Conservation (phyloP, 2,329 filamentous ascomycete species). For the Alternaria novae-zelandiae region DNA sequence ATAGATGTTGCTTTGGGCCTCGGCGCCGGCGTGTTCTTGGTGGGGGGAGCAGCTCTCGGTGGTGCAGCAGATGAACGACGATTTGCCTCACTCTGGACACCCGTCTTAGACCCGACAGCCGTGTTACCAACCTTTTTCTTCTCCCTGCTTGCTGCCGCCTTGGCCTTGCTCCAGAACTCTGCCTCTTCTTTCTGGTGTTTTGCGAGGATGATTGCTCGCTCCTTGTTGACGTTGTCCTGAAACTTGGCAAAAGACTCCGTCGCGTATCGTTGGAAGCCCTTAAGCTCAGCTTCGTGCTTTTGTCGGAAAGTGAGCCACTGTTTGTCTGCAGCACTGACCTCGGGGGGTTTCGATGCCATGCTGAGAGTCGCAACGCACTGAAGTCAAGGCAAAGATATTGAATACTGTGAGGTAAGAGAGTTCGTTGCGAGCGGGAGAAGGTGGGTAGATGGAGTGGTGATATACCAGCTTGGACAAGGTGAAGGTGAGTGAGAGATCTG, state of each 20-base stretch:
- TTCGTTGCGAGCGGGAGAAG: neutral
- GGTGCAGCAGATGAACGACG: neutral
- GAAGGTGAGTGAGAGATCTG: neutral
- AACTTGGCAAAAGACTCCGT: neutral
- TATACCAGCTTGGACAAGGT: neutral
- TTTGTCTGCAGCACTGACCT: neutral
- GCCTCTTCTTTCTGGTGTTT: constrained; percentile 13
- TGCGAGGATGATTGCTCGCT: neutral
- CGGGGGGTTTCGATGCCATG: neutral
- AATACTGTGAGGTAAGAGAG: neutral
- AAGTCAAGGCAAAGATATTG: neutral
- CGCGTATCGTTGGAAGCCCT: neutral
- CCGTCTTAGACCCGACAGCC: neutral
- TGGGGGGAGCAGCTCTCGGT: neutral
- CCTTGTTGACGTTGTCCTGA: neutral
- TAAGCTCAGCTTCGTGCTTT: neutral
- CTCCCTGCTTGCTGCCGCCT: neutral
- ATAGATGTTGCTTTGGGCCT: neutral
- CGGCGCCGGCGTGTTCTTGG: neutral
- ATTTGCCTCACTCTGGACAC: neutral
- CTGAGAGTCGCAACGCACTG: neutral
- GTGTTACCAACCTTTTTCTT: neutral
- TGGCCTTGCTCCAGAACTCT: constrained; percentile 8
- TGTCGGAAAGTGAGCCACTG: constrained; percentile 5
- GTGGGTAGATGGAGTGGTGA: neutral